A percentile compares a stretch with the other conserved stretches of the same genome.
These are phyloP conservation scores for Amanita inopinata DNA, from an alignment of 768 basidiomycete species.

Conservation along the genomic window DNA sequence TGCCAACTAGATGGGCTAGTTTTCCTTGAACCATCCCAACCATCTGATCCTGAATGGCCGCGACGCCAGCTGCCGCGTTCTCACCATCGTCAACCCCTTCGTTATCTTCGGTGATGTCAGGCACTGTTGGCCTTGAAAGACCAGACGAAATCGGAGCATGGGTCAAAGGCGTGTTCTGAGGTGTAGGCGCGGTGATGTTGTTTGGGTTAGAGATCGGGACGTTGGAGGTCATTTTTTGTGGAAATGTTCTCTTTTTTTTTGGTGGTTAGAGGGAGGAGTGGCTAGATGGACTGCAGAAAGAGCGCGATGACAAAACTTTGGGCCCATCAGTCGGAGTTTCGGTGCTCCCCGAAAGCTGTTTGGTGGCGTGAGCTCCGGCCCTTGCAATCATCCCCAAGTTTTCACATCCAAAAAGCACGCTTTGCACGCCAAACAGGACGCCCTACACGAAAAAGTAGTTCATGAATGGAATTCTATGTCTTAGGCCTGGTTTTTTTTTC, in stretches of 20 bases:
- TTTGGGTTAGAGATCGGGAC: slow-evolving; percentile 45
- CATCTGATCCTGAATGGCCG: slow-evolving; percentile 51
- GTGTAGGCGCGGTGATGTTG: slow-evolving; percentile 80
- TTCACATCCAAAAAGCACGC: not conserved
- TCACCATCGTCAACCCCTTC: slow-evolving; percentile 58
- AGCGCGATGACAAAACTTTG: not conserved
- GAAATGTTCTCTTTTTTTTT: not conserved
- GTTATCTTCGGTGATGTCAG: slow-evolving; percentile 78
- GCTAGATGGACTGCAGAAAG: not conserved
- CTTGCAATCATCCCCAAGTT: too few relatives aligned
- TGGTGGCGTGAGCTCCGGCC: not conserved
- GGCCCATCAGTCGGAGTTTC: not conserved
- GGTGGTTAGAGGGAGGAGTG: not conserved
- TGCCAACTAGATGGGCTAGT: slow-evolving; percentile 78
- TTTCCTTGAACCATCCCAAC: slow-evolving; percentile 82
- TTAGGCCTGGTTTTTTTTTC: too few relatives aligned
- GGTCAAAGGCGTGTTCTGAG: slow-evolving; percentile 84
- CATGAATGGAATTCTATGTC: too few relatives aligned
- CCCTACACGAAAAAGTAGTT: too few relatives aligned
- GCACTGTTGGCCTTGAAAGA: slow-evolving; percentile 80
- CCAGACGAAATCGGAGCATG: slow-evolving; percentile 72
- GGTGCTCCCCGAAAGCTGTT: not conserved
- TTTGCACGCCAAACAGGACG: not conserved
- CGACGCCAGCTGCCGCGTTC: slow-evolving; percentile 24
- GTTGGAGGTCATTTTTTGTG: slow-evolving; percentile 50